Evolutionary conservation across 345 rosid genomes (phyloP).

Genomic region (Murraya paniculata): DNA sequence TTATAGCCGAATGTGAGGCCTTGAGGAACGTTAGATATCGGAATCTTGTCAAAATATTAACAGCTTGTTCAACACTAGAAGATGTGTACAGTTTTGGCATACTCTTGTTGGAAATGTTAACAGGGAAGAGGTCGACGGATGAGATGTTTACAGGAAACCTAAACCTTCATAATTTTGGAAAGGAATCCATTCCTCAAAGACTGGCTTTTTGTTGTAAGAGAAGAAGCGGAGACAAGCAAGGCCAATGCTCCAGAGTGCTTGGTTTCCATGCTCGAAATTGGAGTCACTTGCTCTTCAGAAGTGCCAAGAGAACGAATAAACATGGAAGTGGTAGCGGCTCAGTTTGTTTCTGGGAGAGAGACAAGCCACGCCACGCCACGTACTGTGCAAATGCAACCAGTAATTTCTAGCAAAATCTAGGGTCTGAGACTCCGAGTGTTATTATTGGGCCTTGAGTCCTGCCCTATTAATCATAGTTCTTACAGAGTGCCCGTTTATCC

Average conservation of each 20-base stretch:
- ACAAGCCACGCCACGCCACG: neutral
- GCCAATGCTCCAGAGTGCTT: conserved; percentile 4
- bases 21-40: conserved; percentile 19
- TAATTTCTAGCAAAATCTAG: too few species aligned
- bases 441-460: neutral
- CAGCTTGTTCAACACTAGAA: conserved; percentile 20
- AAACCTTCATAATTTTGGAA: conserved; percentile 12
- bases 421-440: too few species aligned
- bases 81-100: conserved; percentile 31
- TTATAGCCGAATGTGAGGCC: conserved; percentile 24
- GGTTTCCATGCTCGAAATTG: conserved; percentile 15
- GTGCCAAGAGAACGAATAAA: conserved; percentile 5
- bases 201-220: neutral
- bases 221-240: neutral
- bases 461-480: neutral
- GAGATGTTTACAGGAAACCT: conserved; percentile 13
- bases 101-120: conserved; percentile 26
- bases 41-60: conserved; percentile 24
- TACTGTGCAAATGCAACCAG: neutral
- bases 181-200: neutral
- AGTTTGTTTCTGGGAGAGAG: neutral
- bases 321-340: conserved; percentile 1
- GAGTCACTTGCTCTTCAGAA: conserved; percentile 24
- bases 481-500: neutral
- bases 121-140: conserved; percentile 20